Conservation (phyloP, 192 early-diverging fungal genomes). For the Backusella macrospora region DNA sequence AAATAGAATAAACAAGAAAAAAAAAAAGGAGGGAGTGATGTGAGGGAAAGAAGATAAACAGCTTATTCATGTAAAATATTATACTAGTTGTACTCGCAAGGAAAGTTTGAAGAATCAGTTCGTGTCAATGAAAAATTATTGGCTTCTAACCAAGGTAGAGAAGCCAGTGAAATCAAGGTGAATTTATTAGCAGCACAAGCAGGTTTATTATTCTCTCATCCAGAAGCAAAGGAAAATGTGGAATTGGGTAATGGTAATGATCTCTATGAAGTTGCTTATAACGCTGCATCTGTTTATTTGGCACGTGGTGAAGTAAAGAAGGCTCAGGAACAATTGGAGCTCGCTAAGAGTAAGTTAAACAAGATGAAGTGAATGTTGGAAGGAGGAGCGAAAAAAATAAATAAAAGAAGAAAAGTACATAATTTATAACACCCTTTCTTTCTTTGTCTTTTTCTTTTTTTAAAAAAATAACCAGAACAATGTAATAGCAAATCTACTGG, state of each 20-base stretch:
- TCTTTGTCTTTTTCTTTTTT: conserved; percentile 2
- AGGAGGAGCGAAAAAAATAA: no score
- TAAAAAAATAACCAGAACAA: conserved; percentile 8
- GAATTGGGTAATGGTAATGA: conserved; percentile 31
- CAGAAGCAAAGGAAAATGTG: conserved; percentile 8
- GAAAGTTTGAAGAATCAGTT: conserved; percentile 21
- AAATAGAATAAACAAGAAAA: conserved; percentile 23
- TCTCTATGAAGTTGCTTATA: conserved; percentile 68
- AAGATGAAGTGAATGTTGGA: no score
- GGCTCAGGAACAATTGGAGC: conserved; percentile 56
- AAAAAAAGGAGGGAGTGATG: background rate
- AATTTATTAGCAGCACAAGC: conserved; percentile 33
- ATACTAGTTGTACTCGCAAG: conserved; percentile 32
- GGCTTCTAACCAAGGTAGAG: background rate
- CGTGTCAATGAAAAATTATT: conserved; percentile 20
- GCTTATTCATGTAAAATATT: background rate
- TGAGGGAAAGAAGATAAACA: background rate
- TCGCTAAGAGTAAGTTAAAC: conserved; percentile 53
- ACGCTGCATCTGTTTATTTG: conserved; percentile 62
- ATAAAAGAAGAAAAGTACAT: background rate
- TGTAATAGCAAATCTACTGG: conserved; percentile 41
- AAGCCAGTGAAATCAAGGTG: conserved; percentile 28
- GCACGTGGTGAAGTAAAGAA: conserved; percentile 54
- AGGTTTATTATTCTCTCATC: conserved; percentile 20
- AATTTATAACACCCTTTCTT: background rate